phyloP scores from a whole-genome alignment of 805 yeast genomes.

The Ogataea dorogensis region DNA sequence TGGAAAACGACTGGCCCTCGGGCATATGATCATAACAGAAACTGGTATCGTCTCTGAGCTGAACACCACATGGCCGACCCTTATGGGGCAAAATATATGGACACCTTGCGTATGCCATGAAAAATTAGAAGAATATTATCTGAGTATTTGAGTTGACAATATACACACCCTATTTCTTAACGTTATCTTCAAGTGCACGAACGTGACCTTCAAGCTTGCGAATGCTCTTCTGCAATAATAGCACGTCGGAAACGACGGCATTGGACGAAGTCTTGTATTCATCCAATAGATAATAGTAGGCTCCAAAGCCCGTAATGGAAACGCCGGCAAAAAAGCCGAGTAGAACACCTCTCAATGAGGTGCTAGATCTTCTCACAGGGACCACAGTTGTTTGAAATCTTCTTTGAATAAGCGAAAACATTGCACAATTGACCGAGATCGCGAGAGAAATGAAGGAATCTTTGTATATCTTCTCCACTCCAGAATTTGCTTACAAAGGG shows the following conservation, averaged over 20 bases:
- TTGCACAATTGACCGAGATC: slow-evolving; percentile 6
- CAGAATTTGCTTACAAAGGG: slow-evolving; percentile 7
- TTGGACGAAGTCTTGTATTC: slow-evolving; percentile 72
- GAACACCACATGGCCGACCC: slow-evolving; percentile 60
- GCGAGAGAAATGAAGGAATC: not conserved
- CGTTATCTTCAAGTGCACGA: slow-evolving; percentile 50
- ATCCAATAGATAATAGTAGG: slow-evolving; percentile 76
- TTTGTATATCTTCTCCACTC: slow-evolving; percentile 12
- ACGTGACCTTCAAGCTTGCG: slow-evolving; percentile 68
- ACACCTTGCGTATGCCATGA: slow-evolving; percentile 36
- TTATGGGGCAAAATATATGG: slow-evolving; percentile 48
- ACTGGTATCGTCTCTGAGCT: slow-evolving; percentile 45
- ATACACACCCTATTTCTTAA: slow-evolving; percentile 32
- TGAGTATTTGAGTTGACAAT: slow-evolving; percentile 5
- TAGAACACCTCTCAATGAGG: slow-evolving; percentile 43
- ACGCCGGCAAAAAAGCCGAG: slow-evolving; percentile 81
- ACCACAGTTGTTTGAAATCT: slow-evolving; percentile 25
- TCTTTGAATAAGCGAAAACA: slow-evolving; percentile 18
- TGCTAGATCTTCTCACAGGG: slow-evolving; percentile 21
- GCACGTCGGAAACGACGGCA: slow-evolving; percentile 72
- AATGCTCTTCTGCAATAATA: slow-evolving; percentile 66
- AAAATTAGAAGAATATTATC: slow-evolving; percentile 5
- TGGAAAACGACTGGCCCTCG: slow-evolving; percentile 14
- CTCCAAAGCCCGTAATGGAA: slow-evolving; percentile 67
- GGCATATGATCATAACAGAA: slow-evolving; percentile 65